Evolutionary conservation across 108 stramenopile species (phyloP).

Genomic region (Chaetoceros muelleri): DNA sequence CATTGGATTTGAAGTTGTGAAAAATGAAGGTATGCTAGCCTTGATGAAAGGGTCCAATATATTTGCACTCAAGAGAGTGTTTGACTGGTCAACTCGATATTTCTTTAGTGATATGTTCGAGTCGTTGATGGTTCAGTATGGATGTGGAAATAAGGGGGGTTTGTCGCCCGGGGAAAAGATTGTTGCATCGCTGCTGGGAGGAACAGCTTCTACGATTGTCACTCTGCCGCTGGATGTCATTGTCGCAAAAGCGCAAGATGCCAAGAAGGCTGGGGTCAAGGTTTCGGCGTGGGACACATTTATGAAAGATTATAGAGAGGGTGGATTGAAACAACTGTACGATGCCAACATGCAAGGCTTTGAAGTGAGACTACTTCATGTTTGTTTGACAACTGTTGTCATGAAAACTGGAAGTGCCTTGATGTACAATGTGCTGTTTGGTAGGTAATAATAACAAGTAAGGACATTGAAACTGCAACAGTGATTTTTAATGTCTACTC

Average conservation of each 20-base stretch:
- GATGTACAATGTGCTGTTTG: slow-evolving; percentile 15
- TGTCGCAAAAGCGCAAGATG: slow-evolving; percentile 49
- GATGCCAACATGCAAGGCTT: slow-evolving; percentile 22
- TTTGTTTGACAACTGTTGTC: slow-evolving; percentile 27
- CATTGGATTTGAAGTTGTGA: slow-evolving; percentile 34
- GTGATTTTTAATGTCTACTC: too few relatives aligned
- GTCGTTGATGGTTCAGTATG: slow-evolving; percentile 5
- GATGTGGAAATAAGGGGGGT: neutral
- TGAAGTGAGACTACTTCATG: slow-evolving; percentile 25
- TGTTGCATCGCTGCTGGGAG: slow-evolving; percentile 29
- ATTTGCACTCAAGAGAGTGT: slow-evolving; percentile 50
- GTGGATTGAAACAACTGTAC: slow-evolving; percentile 17
- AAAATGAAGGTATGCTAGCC: slow-evolving; percentile 25
- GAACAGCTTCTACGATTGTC: slow-evolving; percentile 17
- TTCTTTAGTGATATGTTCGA: slow-evolving; percentile 36
- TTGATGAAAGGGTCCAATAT: slow-evolving; percentile 47
- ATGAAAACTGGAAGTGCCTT: slow-evolving; percentile 31
- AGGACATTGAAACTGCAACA: too few relatives aligned
- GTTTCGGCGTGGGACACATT: slow-evolving; percentile 19
- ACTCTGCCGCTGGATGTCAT: slow-evolving; percentile 51
- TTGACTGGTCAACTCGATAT: slow-evolving; percentile 51
- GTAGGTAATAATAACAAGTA: neutral
- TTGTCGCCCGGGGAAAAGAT: slow-evolving; percentile 23
- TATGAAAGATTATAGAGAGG: slow-evolving; percentile 13
- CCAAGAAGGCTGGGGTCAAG: slow-evolving; percentile 36